These are phyloP conservation scores for Fusarium kyushuense DNA, from an alignment of 2,329 filamentous ascomycete genomes.

Conservation along the genomic window DNA sequence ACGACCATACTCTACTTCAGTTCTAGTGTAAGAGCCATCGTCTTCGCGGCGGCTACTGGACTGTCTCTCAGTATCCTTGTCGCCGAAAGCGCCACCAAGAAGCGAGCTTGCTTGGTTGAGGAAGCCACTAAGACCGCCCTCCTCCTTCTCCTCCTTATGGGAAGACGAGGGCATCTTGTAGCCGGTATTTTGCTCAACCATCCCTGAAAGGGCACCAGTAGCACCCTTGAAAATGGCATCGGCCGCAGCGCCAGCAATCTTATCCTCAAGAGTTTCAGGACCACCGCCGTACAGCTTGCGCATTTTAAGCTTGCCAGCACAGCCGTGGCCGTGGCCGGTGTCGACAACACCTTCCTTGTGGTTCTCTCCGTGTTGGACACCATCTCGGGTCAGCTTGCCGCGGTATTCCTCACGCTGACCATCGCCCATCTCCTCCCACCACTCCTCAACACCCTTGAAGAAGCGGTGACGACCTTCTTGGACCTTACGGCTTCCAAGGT, in stretches of 20 bases:
- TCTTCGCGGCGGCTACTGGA: conserved; percentile 65
- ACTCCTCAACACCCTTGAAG: conserved; percentile 83
- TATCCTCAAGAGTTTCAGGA: conserved; percentile 64
- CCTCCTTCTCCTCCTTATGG: conserved; percentile 62
- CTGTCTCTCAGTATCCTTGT: conserved; percentile 66
- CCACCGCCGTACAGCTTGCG: conserved; percentile 70
- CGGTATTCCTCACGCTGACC: conserved; percentile 75
- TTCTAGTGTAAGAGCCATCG: conserved; percentile 72
- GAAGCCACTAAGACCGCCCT: conserved; percentile 75
- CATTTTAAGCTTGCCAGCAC: conserved; percentile 81
- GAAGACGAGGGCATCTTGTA: conserved; percentile 54
- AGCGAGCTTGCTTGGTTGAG: conserved; percentile 77
- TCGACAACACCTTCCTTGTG: conserved; percentile 89
- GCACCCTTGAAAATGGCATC: conserved; percentile 69
- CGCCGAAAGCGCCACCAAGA: conserved; percentile 70
- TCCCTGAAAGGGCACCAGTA: conserved; percentile 62
- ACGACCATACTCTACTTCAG: conserved; percentile 71
- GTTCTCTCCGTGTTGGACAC: conserved; percentile 82
- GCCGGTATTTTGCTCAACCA: conserved; percentile 62
- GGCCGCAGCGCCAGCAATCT: conserved; percentile 68
- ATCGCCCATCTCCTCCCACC: conserved; percentile 80
- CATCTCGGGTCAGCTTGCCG: conserved; percentile 79
- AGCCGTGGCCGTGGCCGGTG: conserved; percentile 87
- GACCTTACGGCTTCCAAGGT: conserved; percentile 76
- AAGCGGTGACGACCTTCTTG: conserved; percentile 79